Evolutionary conservation across 306 rosid species (phyloP).

Genomic region (Sicyos baderoa): DNA sequence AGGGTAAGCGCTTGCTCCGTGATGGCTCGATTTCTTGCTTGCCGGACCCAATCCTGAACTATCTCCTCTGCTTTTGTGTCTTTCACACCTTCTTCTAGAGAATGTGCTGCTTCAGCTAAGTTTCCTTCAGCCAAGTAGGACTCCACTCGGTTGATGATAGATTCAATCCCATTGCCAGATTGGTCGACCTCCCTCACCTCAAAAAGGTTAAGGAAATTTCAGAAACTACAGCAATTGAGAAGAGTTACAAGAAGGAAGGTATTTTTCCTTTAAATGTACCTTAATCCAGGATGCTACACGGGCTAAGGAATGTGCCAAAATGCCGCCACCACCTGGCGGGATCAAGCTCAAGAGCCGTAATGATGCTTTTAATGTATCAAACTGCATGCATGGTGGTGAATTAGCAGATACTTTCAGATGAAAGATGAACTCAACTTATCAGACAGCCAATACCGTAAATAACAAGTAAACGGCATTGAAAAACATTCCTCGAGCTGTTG

Average conservation of each 20-base stretch:
- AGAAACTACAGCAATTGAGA: conserved; percentile 10
- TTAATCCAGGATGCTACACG: conserved; percentile 71
- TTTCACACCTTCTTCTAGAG: conserved; percentile 73
- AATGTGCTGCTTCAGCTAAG: conserved; percentile 74
- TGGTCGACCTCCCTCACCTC: conserved; percentile 69
- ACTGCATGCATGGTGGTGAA: conserved; percentile 44
- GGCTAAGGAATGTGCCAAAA: conserved; percentile 73
- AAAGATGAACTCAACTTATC: not conserved
- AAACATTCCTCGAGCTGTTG: not conserved
- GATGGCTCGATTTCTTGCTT: conserved; percentile 83
- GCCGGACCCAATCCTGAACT: conserved; percentile 61
- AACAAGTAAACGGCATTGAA: not conserved
- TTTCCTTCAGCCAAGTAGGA: conserved; percentile 74
- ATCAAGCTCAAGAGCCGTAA: conserved; percentile 64
- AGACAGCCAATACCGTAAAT: not conserved
- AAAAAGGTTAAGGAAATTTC: conserved; percentile 19
- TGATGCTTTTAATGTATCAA: conserved; percentile 63
- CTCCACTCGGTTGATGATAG: conserved; percentile 72
- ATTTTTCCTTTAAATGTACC: conserved; percentile 38
- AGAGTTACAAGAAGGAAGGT: conserved; percentile 11
- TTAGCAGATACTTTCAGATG: conserved; percentile 24
- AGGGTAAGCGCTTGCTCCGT: conserved; percentile 85
- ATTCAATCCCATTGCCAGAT: conserved; percentile 81
- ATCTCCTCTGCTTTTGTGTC: conserved; percentile 67
- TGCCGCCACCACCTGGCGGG: conserved; percentile 79